A percentile compares a stretch with the other conserved stretches of the same genome.
phyloP scores from a whole-genome alignment of 768 basidiomycete genomes.

The Termitomyces sp. region DNA sequence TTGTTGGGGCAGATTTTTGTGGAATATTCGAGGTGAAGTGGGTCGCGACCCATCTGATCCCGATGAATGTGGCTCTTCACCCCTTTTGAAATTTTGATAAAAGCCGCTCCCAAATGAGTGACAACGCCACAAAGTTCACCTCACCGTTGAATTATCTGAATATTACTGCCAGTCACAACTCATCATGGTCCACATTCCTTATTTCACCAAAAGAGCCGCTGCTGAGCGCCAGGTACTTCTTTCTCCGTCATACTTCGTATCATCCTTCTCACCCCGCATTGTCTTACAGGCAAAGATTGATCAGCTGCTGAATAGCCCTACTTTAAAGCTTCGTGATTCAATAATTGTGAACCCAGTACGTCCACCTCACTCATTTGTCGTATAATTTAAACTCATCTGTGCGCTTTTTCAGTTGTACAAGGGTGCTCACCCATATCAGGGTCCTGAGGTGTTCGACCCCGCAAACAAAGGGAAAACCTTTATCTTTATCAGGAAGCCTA shows the following conservation, averaged over 20 bases:
- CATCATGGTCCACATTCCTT: neutral
- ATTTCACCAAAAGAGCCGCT: neutral
- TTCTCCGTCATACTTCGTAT: neutral
- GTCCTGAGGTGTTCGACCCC: conserved; percentile 2
- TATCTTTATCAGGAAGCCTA: neutral
- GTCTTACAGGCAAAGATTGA: neutral
- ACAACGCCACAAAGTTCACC: neutral
- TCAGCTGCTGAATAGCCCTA: neutral
- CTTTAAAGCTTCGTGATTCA: neutral
- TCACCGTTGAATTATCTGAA: neutral
- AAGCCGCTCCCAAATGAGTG: neutral
- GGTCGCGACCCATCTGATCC: neutral
- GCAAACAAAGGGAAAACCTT: neutral
- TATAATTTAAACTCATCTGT: neutral
- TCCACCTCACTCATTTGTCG: fast-evolving
- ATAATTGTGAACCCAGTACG: conserved; percentile 4
- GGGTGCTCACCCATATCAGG: neutral
- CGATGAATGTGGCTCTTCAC: neutral
- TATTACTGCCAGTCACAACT: neutral
- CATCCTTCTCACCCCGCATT: neutral
- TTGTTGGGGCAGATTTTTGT: neutral
- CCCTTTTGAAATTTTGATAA: neutral
- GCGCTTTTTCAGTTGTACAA: neutral
- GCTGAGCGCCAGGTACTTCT: neutral
- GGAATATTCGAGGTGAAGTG: neutral